Base-by-base conservation (phyloP, 2,329 filamentous ascomycete species). In the Neoascochyta sp. region DNA sequence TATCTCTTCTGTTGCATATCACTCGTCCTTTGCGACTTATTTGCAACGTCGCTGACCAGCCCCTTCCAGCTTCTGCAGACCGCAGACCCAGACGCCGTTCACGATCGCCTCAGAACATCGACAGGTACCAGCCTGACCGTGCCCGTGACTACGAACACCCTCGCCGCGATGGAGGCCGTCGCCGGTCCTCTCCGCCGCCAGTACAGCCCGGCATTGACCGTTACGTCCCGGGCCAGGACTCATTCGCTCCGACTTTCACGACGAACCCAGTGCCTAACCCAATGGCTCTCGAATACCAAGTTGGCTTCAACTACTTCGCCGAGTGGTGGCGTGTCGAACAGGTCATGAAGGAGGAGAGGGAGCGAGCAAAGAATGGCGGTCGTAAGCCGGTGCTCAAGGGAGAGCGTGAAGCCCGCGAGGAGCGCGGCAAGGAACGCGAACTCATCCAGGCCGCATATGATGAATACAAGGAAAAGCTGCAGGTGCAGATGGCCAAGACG, bases 281-380 rank as follows among this genome's bases (percentile, higher is more conserved):
- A 2, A 71, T 83, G 47, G 77, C 77, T 39, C 70, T 90, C 7
- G 78, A 83, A 3, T 88, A 83, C 41, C 85, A 90, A 57, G 85
- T 89, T 32, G 85, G 85, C 2, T 90, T 90, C 63, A 89, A 84
- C 9, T 90, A 83, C 62, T 90, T 86, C 50, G 81, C 85, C 11
- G 85, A 90, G 61, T 90, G 85, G 85, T 90, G 85, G 85, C 77
- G 85, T 39, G 71, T 81, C 45, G 86, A 89, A 47, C 83, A 89
- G 59, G 80, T 80, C 53, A 83, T 89, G 55, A 89, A 87, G 62
- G 83, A 89, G 28, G 84, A 89, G 39, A 83, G 81, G 51, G 85
- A 90, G 52, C 77, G 81, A 17, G 68, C 71, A 15, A 78, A 79
- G 41, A 81, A 78, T 22, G 85, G 84, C 16, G 80, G 81, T 20